Evolutionary conservation across 805 yeast species (phyloP), one percentile per base, ranked within the genome.

Genomic region (Scheffersomyces stipitis): DNA sequence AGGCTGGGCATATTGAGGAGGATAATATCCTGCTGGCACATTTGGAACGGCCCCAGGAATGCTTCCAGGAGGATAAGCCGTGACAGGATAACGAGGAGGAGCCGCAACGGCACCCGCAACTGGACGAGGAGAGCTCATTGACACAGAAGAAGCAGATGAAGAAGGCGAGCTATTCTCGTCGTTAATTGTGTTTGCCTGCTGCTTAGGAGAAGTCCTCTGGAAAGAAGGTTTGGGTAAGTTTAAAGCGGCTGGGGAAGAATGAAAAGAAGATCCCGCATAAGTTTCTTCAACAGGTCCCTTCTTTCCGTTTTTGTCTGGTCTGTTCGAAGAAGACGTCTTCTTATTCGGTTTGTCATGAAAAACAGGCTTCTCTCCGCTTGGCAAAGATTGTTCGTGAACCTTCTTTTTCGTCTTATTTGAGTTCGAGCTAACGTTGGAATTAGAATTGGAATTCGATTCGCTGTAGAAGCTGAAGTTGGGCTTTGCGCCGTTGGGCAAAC

Each of bases 211-310:
- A 1, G 56, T 41, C 7, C 24, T 20, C 31, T 61, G 66, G 47
- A 76, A 76, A 5, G 78, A 66, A 7, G 81, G 81, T 45, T 75
- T 76, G 13, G 81, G 81, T 42, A 76, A 66, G 12, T 75, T 71
- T 39, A 74, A 58, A 3, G 80, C 80, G 23, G 76, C 75, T 1
- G 81, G 81, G 16, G 78, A 74, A 22, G 76, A 70, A 50, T 73
- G 78, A 50, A 76, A 76, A 26, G 80, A 72, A 26, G 80, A 71
- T 20, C 81, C 81, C 36, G 81, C 81, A 53, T 75, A 76, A 34
- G 67, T 62, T 18, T 64, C 64, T 36, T 56, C 63, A n/a, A 14
- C 29, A n/a, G 26, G 18, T 10, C 38, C 31, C 34, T 43, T 39
- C n/a, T n/a, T n/a, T n/a, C n/a, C n/a, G 18, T 37, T 40, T 18